Evolutionary conservation across 1,139 yeast genomes (phyloP).

Genomic region (Lodderomyces beijingensis): DNA sequence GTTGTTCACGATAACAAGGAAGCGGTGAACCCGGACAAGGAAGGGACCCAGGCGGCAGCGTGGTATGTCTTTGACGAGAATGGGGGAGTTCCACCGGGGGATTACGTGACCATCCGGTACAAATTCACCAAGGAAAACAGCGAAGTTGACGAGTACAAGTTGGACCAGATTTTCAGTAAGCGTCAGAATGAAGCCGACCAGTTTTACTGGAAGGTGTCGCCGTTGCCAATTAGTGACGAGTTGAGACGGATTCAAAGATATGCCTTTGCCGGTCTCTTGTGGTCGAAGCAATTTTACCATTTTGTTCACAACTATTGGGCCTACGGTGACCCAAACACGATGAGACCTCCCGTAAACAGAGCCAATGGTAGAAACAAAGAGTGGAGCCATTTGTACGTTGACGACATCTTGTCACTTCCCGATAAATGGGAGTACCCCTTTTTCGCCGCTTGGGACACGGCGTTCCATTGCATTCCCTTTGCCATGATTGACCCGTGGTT

Average conservation of each 20-base stretch:
- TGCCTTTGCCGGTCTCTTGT: conserved; percentile 89
- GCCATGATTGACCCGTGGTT: conserved; percentile 95
- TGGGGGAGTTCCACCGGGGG: conserved; percentile 83
- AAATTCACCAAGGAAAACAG: conserved; percentile 49
- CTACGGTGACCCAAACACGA: conserved; percentile 77
- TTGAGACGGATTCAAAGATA: conserved; percentile 86
- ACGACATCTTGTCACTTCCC: conserved; percentile 86
- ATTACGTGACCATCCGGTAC: conserved; percentile 83
- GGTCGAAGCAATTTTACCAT: conserved; percentile 94
- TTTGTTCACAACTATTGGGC: conserved; percentile 88
- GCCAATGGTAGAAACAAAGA: conserved; percentile 82
- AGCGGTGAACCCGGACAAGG: conserved; percentile 47
- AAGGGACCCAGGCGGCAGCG: conserved; percentile 64
- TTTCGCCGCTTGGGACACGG: conserved; percentile 97
- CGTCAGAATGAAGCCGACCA: conserved; percentile 92
- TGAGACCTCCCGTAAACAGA: conserved; percentile 73
- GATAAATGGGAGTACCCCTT: conserved; percentile 98
- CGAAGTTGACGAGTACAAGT: conserved; percentile 72
- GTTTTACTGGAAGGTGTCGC: conserved; percentile 86
- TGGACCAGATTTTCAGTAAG: conserved; percentile 67
- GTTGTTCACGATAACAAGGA: conserved; percentile 57
- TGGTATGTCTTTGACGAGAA: conserved; percentile 75
- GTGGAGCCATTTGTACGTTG: conserved; percentile 88
- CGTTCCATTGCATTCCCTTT: conserved; percentile 91
- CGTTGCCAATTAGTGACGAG: conserved; percentile 80